Evolutionary conservation across 768 basidiomycete species (phyloP).

Genomic region (Omphalotus guepiniiformis): DNA sequence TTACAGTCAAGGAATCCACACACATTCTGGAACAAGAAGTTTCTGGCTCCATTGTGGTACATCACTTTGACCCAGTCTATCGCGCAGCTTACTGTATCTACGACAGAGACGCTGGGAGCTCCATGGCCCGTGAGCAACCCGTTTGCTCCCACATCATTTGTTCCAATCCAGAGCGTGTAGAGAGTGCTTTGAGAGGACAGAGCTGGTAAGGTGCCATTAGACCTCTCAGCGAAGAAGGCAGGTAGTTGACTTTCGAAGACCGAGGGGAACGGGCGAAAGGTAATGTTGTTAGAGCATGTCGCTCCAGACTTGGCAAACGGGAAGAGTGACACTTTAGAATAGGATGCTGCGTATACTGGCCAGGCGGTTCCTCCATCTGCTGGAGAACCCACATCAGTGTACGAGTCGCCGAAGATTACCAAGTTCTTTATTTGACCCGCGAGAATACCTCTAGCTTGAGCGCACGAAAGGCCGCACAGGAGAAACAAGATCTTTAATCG

Average conservation of each 20-base stretch:
- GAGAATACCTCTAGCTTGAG: neutral
- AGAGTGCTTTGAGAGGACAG: conserved; percentile 44
- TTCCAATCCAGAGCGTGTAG: conserved; percentile 67
- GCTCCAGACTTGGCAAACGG: conserved; percentile 62
- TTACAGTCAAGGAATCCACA: conserved; percentile 11
- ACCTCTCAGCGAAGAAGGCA: conserved; percentile 38
- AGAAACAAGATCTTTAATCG: no score
- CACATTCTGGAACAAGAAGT: conserved; percentile 50
- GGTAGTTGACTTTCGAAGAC: conserved; percentile 58
- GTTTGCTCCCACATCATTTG: conserved; percentile 40
- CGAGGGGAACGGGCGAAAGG: conserved; percentile 52
- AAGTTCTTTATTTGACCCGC: conserved; percentile 36
- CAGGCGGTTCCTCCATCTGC: conserved; percentile 30
- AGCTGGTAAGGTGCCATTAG: conserved; percentile 34
- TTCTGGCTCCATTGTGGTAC: conserved; percentile 41
- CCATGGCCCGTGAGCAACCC: conserved; percentile 10
- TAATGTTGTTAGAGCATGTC: conserved; percentile 62
- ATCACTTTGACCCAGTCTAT: conserved; percentile 37
- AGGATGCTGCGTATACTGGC: conserved; percentile 40
- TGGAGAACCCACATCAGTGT: conserved; percentile 34
- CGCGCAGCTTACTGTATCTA: conserved; percentile 36
- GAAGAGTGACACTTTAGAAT: conserved; percentile 37
- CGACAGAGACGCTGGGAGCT: conserved; percentile 30
- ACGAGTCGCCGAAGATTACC: conserved; percentile 48
- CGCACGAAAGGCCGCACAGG: neutral